Evolutionary conservation across 169 alveolate species (phyloP).

Genomic region (Plasmodium malariae): DNA sequence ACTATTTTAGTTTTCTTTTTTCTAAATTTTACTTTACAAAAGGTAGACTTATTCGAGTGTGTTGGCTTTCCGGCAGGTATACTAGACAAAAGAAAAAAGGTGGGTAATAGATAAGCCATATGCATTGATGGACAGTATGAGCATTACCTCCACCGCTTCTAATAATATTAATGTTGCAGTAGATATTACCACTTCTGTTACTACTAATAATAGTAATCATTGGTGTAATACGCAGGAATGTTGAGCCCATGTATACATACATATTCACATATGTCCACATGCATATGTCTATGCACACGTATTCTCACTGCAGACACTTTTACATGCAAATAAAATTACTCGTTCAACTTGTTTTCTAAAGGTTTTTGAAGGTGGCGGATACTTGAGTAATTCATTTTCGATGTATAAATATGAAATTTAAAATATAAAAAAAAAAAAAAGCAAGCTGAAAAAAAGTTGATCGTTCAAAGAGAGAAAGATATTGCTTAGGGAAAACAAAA

Average conservation of each 20-base stretch:
- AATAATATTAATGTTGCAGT: too few species aligned
- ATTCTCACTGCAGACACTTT: too few species aligned
- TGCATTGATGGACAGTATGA: neutral
- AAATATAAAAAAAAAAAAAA: conserved; percentile 2
- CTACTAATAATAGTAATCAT: too few species aligned
- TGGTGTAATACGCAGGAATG: too few species aligned
- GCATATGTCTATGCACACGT: too few species aligned
- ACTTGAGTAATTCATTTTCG: conserved; percentile 25
- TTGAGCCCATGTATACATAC: too few species aligned
- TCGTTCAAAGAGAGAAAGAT: neutral
- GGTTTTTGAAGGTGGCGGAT: neutral
- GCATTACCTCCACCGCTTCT: too few species aligned
- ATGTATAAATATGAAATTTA: neutral
- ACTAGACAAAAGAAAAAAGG: conserved; percentile 1
- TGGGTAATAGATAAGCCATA: neutral
- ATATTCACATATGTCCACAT: too few species aligned
- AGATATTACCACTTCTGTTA: too few species aligned
- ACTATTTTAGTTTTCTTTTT: neutral
- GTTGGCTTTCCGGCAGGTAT: conserved; percentile 39
- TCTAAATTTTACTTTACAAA: conserved; percentile 3
- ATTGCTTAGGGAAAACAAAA: neutral
- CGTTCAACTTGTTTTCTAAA: neutral
- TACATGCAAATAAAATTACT: neutral
- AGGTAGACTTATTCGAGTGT: neutral
- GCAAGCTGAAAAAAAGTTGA: neutral